A percentile compares a stretch with the other conserved stretches of the same genome.
Conservation (phyloP, 768 basidiomycete genomes). For the Mycena pura region DNA sequence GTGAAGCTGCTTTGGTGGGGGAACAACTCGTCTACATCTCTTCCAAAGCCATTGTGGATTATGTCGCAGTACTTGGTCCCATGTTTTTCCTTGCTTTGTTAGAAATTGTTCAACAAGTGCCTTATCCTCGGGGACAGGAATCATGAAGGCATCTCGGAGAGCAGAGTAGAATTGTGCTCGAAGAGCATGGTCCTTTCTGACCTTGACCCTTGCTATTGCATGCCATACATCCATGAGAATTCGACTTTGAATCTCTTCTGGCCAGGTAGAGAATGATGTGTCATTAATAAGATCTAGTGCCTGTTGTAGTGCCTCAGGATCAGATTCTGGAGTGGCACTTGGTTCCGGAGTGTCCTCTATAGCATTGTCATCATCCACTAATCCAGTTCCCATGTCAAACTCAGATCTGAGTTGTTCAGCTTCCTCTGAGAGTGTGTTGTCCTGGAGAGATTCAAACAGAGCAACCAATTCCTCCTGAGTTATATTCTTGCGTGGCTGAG, state of each 20-base stretch:
- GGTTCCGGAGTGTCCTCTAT: too few relatives aligned
- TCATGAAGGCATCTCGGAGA: constrained; percentile 7
- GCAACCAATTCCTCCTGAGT: too few relatives aligned
- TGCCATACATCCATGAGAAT: constrained; percentile 11
- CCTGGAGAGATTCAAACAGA: too few relatives aligned
- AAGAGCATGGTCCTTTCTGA: background rate
- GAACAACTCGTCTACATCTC: constrained; percentile 1
- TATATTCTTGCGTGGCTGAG: too few relatives aligned
- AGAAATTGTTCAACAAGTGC: constrained; percentile 1
- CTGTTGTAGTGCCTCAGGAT: too few relatives aligned
- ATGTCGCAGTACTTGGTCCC: constrained; percentile 5
- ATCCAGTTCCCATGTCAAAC: too few relatives aligned
- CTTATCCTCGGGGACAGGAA: constrained; percentile 9
- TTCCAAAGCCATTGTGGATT: constrained; percentile 12
- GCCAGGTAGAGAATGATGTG: background rate
- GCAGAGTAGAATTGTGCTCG: background rate
- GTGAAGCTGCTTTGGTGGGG: constrained; percentile 2
- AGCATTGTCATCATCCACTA: too few relatives aligned
- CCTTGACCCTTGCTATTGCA: background rate
- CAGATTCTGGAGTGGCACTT: too few relatives aligned
- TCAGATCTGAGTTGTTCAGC: too few relatives aligned
- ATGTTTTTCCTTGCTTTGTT: background rate
- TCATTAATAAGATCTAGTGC: too few relatives aligned
- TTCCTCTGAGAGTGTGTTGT: too few relatives aligned
- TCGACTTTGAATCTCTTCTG: background rate